These are phyloP conservation scores for Eutypella sp. DNA, from an alignment of 2,329 filamentous ascomycete species.

Conservation along the genomic window DNA sequence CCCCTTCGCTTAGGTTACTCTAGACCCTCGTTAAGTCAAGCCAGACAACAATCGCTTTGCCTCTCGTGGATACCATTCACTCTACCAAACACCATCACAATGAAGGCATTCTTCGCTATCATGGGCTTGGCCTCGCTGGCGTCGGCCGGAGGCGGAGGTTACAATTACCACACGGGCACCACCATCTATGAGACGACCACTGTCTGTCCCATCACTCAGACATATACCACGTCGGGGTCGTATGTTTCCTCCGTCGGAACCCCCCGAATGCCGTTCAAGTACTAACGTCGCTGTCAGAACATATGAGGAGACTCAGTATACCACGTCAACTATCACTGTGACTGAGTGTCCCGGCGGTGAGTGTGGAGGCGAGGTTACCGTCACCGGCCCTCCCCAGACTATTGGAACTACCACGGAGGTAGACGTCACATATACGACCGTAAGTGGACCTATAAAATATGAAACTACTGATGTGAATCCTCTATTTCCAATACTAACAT, in stretches of 20 bases:
- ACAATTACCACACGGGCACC: constrained; percentile 2
- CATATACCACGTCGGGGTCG: constrained; percentile 34
- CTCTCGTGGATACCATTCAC: constrained; percentile 4
- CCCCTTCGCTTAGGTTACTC: constrained; percentile 30
- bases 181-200: constrained; percentile 38
- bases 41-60: constrained; percentile 3
- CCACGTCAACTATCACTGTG: constrained; percentile 39
- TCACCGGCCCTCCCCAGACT: constrained; percentile 32
- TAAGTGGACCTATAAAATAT: neutral
- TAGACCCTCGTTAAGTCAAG: constrained; percentile 14
- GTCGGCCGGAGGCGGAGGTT: constrained; percentile 15
- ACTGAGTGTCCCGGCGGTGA: constrained; percentile 34
- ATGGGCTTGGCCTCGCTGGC: constrained; percentile 22
- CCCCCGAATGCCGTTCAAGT: neutral
- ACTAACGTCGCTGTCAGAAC: constrained; percentile 28
- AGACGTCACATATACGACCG: constrained; percentile 35
- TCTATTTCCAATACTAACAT: constrained; percentile 21
- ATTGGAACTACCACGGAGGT: constrained; percentile 29
- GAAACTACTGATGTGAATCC: constrained; percentile 11
- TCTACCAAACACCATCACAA: constrained; percentile 12
- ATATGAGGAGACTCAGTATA: constrained; percentile 36
- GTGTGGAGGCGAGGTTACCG: constrained; percentile 26
- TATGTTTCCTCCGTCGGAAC: constrained; percentile 22
- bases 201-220: constrained; percentile 41
- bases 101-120: constrained; percentile 22